Percentiles rank a stretch among this genome's conserved stretches.
phyloP scores from a whole-genome alignment of 257 asterid genomes.

The Ophiorrhiza pumila region DNA sequence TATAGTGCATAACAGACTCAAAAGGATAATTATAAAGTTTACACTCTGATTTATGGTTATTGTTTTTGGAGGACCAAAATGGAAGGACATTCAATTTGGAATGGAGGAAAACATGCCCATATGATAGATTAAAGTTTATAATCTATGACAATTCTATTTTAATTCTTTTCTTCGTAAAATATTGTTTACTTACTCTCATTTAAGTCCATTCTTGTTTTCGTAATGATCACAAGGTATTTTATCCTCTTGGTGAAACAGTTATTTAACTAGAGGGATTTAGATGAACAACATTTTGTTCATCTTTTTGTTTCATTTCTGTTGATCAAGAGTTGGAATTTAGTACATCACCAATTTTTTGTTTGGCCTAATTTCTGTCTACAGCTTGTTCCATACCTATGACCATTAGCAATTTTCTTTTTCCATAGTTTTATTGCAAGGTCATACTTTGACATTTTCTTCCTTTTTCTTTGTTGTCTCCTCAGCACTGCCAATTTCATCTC shows the following conservation, averaged over 20 bases:
- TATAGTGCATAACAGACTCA: not conserved
- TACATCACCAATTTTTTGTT: not conserved
- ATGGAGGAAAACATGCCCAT: not conserved
- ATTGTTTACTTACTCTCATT: not conserved
- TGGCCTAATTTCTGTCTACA: not conserved
- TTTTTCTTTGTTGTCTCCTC: not conserved
- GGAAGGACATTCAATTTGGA: not conserved
- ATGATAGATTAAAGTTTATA: not conserved
- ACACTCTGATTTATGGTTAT: not conserved
- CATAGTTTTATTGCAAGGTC: not conserved
- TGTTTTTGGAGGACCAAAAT: not conserved
- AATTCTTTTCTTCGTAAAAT: not conserved
- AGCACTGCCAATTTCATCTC: constrained; percentile 29
- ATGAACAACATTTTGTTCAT: not conserved
- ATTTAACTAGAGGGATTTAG: not conserved
- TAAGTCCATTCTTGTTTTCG: not conserved
- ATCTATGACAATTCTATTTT: not conserved
- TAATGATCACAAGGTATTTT: not conserved
- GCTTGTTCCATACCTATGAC: not conserved
- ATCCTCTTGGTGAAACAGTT: not conserved
- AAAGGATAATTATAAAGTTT: not conserved
- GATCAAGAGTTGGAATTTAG: not conserved
- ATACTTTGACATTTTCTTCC: not conserved
- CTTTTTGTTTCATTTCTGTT: not conserved
- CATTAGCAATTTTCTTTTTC: not conserved